Evolutionary conservation across 1,139 yeast genomes (phyloP), one percentile per base, ranked within the genome.

Genomic region (Pichia kudriavzevii): DNA sequence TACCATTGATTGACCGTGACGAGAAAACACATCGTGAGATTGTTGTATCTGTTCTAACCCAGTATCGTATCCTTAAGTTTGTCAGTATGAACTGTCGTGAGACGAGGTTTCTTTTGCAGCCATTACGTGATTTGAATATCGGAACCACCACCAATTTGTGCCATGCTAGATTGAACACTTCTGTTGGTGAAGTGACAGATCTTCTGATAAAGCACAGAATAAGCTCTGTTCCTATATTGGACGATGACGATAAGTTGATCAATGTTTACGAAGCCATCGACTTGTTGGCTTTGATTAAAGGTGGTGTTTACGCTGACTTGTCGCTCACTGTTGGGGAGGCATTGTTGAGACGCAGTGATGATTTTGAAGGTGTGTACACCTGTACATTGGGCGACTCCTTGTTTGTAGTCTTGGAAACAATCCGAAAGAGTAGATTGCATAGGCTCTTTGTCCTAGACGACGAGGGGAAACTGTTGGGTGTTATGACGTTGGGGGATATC

Each of bases 191-290:
- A 44, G 96, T 88, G 23, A 93, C 91, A 41, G 91, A 85, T 51
- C 61, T 81, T 44, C 66, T 93, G 48, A 77, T 93, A 7, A 74
- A 77, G 39, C 75, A 79, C 35, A 77, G 87, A 17, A 93, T 93
- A 14, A 79, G 94, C 3, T 84, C 96, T 2, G 80, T 93, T 24
- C 99, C 99, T 5, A 88, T 93, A 43, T 78, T 91, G 20, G 96
- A 91, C 53, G 65, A 63, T 15, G 53, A 53, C 19, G 78, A 82
- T 34, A 75, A 74, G 51, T 67, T 91, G 45, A 69, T 87, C 46
- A 93, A 93, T 54, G 95, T 91, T 27, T 93, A 88, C 57, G 99
- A 93, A 61, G 94, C 96, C 0, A 94, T 87, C 28, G 99, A 93
- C 59, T 94, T 91, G 6, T 68, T 93, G 48, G 85, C 95, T 1